A percentile compares a stretch with the other conserved stretches of the same genome.
These are phyloP conservation scores for Hymenotorrendiella dingleyae DNA, from an alignment of 2,329 filamentous ascomycete genomes.

Conservation along the genomic window DNA sequence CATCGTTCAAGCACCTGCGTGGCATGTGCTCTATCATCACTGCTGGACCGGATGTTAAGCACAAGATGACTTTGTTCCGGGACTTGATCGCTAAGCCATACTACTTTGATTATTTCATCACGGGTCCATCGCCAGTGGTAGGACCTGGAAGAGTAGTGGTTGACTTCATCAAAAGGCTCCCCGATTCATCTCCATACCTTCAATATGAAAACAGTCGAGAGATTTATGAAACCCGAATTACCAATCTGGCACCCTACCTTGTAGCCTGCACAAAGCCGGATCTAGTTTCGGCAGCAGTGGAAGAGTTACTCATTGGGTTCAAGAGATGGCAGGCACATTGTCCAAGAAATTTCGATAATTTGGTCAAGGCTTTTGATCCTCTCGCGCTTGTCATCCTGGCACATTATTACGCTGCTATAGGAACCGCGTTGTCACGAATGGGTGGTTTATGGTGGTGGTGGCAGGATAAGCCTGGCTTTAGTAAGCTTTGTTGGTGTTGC, in stretches of 20 bases:
- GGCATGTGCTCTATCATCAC: slow-evolving; percentile 13
- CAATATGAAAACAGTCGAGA: slow-evolving; percentile 3
- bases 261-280: slow-evolving; percentile 4
- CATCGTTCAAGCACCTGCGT: slow-evolving; percentile 14
- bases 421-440: slow-evolving; percentile 8
- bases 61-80: slow-evolving; percentile 6
- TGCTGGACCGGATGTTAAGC: slow-evolving; percentile 1
- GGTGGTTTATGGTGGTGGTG: slow-evolving; percentile 16
- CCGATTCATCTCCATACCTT: neutral
- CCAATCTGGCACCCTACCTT: slow-evolving; percentile 10
- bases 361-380: slow-evolving; percentile 13
- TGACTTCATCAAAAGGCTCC: slow-evolving; percentile 4
- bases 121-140: slow-evolving; percentile 5
- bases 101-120: slow-evolving; percentile 7
- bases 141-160: slow-evolving; percentile 12
- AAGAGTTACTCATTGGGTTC: slow-evolving; percentile 14
- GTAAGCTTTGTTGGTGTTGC: neutral
- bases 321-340: slow-evolving; percentile 17
- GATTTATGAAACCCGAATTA: slow-evolving; percentile 10
- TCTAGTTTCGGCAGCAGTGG: slow-evolving; percentile 1
- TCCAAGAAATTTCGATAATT: slow-evolving; percentile 10
- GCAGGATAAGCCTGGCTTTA: slow-evolving; percentile 17
- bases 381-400: slow-evolving; percentile 16
- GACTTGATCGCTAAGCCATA: slow-evolving; percentile 3
- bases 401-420: slow-evolving; percentile 17